These are phyloP conservation scores for Chalaropsis ovoidea DNA, from an alignment of 2,329 filamentous ascomycete genomes.

Conservation along the genomic window DNA sequence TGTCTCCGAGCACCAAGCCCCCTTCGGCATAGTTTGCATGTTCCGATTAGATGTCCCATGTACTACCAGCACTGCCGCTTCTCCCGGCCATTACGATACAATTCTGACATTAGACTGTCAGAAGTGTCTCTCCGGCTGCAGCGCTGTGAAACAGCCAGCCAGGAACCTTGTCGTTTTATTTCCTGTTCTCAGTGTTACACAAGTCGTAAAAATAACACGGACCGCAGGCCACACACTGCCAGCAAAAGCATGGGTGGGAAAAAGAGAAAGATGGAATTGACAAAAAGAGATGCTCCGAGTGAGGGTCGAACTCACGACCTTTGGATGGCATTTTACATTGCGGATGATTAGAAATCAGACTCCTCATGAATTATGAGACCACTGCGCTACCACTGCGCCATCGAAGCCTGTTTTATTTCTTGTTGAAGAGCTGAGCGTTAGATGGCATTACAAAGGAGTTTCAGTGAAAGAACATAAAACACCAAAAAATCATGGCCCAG, in stretches of 20 bases:
- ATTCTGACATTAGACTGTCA: too few relatives aligned
- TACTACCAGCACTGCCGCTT: too few relatives aligned
- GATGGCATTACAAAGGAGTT: background rate
- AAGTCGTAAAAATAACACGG: background rate
- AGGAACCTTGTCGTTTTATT: too few relatives aligned
- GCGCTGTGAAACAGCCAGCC: too few relatives aligned
- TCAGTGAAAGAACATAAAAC: background rate
- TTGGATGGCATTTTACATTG: constrained; percentile 26
- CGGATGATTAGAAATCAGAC: constrained; percentile 17
- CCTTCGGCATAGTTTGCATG: too few relatives aligned
- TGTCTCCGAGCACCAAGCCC: too few relatives aligned
- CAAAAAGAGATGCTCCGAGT: constrained; percentile 26
- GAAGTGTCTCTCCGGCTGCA: too few relatives aligned
- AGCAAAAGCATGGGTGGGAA: background rate
- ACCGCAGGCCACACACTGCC: too few relatives aligned
- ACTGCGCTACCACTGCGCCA: constrained; percentile 25
- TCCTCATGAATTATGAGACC: constrained; percentile 25
- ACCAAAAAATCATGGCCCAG: background rate
- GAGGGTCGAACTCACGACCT: constrained; percentile 27
- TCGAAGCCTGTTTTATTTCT: constrained; percentile 24
- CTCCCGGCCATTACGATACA: too few relatives aligned
- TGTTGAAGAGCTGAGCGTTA: background rate
- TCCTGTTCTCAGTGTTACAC: background rate
- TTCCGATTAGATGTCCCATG: too few relatives aligned
- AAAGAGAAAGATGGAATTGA: constrained; percentile 21